Percentiles rank a stretch among this genome's conserved stretches.
Evolutionary conservation across 139 green algal species (phyloP).

Genomic region (Zygnema circumcarinatum): DNA sequence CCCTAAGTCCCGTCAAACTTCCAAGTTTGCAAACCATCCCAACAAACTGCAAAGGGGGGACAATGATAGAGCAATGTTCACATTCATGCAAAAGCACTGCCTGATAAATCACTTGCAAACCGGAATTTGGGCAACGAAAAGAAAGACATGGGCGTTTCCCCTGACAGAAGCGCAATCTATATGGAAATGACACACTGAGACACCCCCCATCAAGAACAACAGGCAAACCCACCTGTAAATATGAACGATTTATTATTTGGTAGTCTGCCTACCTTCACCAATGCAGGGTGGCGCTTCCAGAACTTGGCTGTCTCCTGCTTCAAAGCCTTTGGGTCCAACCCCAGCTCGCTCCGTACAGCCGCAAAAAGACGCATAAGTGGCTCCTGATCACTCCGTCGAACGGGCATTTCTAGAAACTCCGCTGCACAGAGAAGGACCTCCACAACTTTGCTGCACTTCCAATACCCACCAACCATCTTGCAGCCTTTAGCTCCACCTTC

Average conservation of each 20-base stretch:
- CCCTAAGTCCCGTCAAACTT: background rate
- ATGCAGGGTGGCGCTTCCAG: conserved; percentile 34
- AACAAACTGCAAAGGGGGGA: background rate
- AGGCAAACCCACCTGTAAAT: no score
- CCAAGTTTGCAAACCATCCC: background rate
- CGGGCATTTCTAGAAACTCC: conserved; percentile 65
- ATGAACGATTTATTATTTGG: no score
- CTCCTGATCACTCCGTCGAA: conserved; percentile 54
- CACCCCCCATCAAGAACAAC: no score
- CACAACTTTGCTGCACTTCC: conserved; percentile 55
- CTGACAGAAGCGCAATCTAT: no score
- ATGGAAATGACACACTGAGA: no score
- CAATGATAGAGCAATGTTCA: no score
- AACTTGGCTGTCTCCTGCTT: conserved; percentile 62
- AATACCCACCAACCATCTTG: background rate
- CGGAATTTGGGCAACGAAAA: no score
- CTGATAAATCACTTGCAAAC: no score
- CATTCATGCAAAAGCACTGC: no score
- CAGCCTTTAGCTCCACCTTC: no score
- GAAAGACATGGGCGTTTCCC: no score
- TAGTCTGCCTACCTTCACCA: conserved; percentile 58
- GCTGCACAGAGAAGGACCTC: conserved; percentile 54
- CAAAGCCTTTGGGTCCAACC: conserved; percentile 61
- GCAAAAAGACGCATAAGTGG: conserved; percentile 44
- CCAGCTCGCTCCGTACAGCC: conserved; percentile 44